Evolutionary conservation across 495 filamentous ascomycete species (phyloP).

Genomic region (Sordaria brevicollis): DNA sequence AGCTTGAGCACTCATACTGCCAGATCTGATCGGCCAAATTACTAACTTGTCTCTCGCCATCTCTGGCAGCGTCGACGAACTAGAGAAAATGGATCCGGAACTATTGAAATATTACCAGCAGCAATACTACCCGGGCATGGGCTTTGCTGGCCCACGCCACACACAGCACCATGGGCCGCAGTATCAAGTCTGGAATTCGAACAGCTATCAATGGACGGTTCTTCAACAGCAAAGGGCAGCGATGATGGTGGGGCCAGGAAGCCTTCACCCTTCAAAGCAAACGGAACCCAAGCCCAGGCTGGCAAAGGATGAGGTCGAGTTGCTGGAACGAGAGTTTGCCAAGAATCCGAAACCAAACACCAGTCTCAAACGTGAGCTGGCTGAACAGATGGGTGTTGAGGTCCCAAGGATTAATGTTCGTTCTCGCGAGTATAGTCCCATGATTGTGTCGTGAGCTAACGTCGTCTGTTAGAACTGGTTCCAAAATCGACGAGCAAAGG

Average conservation of each 20-base stretch:
- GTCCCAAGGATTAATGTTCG: conserved; percentile 67
- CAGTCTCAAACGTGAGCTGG: conserved; percentile 63
- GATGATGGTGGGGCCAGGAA: conserved; percentile 22
- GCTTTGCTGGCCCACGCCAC: conserved; percentile 10
- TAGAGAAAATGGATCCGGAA: conserved; percentile 19
- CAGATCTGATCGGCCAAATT: background rate
- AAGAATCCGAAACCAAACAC: conserved; percentile 71
- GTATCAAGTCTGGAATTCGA: conserved; percentile 18
- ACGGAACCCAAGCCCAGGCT: conserved; percentile 55
- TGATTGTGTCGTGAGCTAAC: conserved; percentile 20
- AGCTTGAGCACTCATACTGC: background rate
- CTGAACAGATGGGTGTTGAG: conserved; percentile 61
- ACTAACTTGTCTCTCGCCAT: background rate
- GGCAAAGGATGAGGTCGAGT: conserved; percentile 73
- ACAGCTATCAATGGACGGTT: background rate
- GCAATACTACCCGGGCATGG: conserved; percentile 8
- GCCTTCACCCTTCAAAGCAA: conserved; percentile 24
- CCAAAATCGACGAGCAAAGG: conserved; percentile 77
- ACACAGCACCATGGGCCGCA: conserved; percentile 12
- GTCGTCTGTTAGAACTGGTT: conserved; percentile 65
- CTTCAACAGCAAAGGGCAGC: conserved; percentile 12
- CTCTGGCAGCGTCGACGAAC: background rate
- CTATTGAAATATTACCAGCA: conserved; percentile 19
- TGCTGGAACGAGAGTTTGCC: conserved; percentile 63
- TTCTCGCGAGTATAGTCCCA: conserved; percentile 8